phyloP scores from a whole-genome alignment of 2,329 filamentous ascomycete species.

The Camptophora hylomeconis region DNA sequence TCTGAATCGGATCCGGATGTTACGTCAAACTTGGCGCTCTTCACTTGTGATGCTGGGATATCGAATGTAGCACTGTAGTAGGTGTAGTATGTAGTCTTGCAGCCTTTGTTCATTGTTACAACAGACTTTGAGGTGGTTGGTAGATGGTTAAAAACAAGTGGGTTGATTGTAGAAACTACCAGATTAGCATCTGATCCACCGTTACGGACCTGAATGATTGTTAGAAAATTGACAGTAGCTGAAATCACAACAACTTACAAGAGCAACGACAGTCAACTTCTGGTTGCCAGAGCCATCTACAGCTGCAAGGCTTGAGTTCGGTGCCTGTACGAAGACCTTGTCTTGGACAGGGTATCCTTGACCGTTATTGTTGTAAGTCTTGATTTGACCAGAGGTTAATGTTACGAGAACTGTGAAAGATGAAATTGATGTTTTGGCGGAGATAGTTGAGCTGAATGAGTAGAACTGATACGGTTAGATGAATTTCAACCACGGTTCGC shows the following conservation, averaged over 20 bases:
- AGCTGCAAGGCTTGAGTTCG: conserved; percentile 8
- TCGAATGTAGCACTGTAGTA: conserved; percentile 7
- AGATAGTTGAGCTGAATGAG: conserved; percentile 16
- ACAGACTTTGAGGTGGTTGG: conserved; percentile 7
- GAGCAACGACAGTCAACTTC: conserved; percentile 6
- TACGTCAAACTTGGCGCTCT: conserved; percentile 11
- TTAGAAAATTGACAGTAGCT: too few species aligned
- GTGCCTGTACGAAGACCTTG: conserved; percentile 9
- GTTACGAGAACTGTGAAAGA: conserved; percentile 11
- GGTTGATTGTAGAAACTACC: conserved; percentile 7
- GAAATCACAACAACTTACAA: conserved; percentile 4
- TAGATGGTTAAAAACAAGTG: conserved; percentile 9
- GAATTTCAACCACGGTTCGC: too few species aligned
- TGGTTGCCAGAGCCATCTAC: conserved; percentile 5
- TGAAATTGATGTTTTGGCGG: conserved; percentile 11
- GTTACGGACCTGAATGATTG: too few species aligned
- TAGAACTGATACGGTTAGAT: too few species aligned
- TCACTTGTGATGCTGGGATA: conserved; percentile 5
- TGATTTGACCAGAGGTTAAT: conserved; percentile 7
- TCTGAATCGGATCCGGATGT: conserved; percentile 4
- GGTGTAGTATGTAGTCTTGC: conserved; percentile 9
- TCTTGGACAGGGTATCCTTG: conserved; percentile 12
- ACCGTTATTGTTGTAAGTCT: conserved; percentile 14
- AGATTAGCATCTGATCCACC: conserved; percentile 7
- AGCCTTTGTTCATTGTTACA: conserved; percentile 6